Percentiles rank a stretch among this genome's conserved stretches.
Evolutionary conservation across 805 yeast species (phyloP).

Genomic region (Middelhovenomyces tepae): DNA sequence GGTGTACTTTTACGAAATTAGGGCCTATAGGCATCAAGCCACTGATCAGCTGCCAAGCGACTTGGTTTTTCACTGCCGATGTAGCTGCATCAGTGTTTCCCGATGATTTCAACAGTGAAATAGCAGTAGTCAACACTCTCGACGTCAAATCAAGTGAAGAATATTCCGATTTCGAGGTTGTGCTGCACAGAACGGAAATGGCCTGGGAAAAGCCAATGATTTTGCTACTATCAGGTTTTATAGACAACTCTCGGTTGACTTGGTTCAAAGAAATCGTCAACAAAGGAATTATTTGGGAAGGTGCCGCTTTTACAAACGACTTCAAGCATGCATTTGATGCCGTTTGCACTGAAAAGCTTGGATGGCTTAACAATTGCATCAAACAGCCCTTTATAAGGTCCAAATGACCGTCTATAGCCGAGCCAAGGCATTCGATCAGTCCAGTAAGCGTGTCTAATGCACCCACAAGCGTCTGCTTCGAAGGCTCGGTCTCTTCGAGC

Average conservation of each 20-base stretch:
- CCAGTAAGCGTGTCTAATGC: constrained; percentile 17
- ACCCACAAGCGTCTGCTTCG: constrained; percentile 17
- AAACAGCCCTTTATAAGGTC: constrained; percentile 12
- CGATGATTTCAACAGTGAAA: constrained; percentile 33
- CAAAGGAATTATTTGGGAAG: constrained; percentile 18
- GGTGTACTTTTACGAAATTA: constrained; percentile 43
- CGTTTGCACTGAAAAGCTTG: constrained; percentile 13
- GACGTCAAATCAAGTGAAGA: constrained; percentile 39
- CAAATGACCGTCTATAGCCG: constrained; percentile 20
- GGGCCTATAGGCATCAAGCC: constrained; percentile 59
- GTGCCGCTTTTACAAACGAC: constrained; percentile 14
- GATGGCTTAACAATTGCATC: constrained; percentile 11
- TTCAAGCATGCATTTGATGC: constrained; percentile 11
- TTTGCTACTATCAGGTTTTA: too few relatives aligned
- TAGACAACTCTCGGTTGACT: constrained; percentile 19
- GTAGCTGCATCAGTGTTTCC: constrained; percentile 21
- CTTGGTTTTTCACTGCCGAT: constrained; percentile 33
- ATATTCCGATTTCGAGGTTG: constrained; percentile 26
- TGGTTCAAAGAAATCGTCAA: constrained; percentile 14
- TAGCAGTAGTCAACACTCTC: constrained; percentile 37
- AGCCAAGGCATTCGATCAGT: constrained; percentile 21
- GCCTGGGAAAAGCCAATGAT: constrained; percentile 24
- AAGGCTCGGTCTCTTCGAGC: constrained; percentile 16
- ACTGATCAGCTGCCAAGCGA: constrained; percentile 53
- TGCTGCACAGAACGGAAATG: constrained; percentile 21